Percentiles rank a stretch among this genome's conserved stretches.
Evolutionary conservation across 129 eudicot genomes (phyloP).

Genomic region (Pseudognaphalium luteoalbum): DNA sequence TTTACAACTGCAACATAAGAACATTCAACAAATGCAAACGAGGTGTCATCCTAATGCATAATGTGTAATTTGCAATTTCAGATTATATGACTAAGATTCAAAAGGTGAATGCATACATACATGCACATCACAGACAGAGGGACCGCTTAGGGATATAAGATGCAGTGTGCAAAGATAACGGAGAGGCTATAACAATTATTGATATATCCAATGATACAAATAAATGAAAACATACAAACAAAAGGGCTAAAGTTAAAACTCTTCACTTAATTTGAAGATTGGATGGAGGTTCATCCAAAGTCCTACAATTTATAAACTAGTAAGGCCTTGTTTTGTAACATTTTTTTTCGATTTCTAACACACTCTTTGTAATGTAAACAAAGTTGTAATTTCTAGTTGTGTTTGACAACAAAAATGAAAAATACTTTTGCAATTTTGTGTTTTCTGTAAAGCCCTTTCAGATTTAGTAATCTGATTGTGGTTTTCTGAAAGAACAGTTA

Average conservation of each 20-base stretch:
- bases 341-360: too few species aligned
- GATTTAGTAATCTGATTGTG: too few species aligned
- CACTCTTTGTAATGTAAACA: background rate
- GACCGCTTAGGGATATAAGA: background rate
- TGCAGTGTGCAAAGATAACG: background rate
- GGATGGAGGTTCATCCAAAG: background rate
- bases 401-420: background rate
- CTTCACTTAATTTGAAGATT: background rate
- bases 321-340: background rate
- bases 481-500: background rate
- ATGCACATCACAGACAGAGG: background rate
- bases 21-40: background rate
- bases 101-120: background rate
- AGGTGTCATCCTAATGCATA: background rate
- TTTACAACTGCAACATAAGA: constrained; percentile 57
- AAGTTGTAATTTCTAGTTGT: background rate
- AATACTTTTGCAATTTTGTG: background rate
- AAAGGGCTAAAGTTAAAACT: too few species aligned
- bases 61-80: background rate
- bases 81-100: background rate
- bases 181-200: too few species aligned
- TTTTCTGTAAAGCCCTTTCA: background rate
- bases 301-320: background rate
- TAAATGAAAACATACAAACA: too few species aligned
- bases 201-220: too few species aligned